Base-by-base conservation (phyloP, 257 asterid genomes). In the Eustoma russellianum region DNA sequence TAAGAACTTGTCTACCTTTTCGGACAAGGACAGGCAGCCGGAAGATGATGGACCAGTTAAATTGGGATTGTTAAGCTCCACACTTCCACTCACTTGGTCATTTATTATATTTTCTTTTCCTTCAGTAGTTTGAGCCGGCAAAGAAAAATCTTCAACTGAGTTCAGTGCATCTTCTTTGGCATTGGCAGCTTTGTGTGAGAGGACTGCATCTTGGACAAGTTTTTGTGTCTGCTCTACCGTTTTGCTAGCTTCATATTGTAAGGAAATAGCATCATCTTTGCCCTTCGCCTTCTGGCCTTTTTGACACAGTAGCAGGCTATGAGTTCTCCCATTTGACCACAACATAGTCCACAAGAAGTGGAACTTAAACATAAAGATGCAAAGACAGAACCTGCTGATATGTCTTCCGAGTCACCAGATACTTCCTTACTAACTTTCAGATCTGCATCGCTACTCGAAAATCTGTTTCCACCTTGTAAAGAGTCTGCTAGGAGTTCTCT, bases 401-500 rank as follows among this genome's bases (percentile, higher is more conserved):
- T 64, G 76, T 70, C 78, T 60, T 56, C 74, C 51, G 50, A 62
- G 40, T 35, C 71, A 63, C 40, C 43, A 11, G 68, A 61, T 49
- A 48, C 49, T 55, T 66, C 76, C 41, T 17, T 44, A 38, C 63
- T 52, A 63, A 50, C 79, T 62, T 48, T 62, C 69, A 72, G 69
- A 58, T 55, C 63, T 33, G 70, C 67, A 62, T 66, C 79, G 43
- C 52, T 46, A 45, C 54, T 52, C 17, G 77, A 64, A 12, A 14
- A 56, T 5, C 7, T 46, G 46, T 47, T 34, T 35, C 3, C 34
- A 28, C 43, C 17, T 40, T 43, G 62, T 9, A 46, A 33, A 12
- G 92, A 65, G 40, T 57, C 56, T 59, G 74, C 70, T 38, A 91
- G 87, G 64, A 87, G 87, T 66, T 81, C 70, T 70, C 66, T 66